Evolutionary conservation across 345 rosid species (phyloP), one percentile per base, ranked within the genome.

Genomic region (Populus tremula): DNA sequence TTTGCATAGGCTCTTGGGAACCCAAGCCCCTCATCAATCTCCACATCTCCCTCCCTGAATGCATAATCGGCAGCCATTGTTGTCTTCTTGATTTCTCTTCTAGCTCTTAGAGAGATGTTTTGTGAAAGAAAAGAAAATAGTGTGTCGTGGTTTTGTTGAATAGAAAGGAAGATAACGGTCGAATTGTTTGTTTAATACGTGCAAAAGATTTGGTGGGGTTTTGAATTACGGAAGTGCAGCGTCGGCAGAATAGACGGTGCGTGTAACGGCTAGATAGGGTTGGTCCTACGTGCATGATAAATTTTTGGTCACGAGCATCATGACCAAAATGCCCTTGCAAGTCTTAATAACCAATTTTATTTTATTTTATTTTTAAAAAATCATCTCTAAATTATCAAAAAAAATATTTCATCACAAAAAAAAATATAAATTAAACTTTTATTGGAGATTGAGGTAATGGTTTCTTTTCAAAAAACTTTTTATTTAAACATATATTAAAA

Each of bases 1-100:
- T 84, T 91, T 0, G 92, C 92, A 61, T 87, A 93, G 45, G 97
- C 96, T 83, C 80, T 84, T 8, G 99, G 98, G 84, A 86, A 93
- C 6, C 98, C 98, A 4, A 89, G 87, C 70, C 91, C 85, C 74
- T 88, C 90, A 6, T 91, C 94, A 31, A 92, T 84, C 10, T 35
- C 85, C 81, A 89, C 65, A 47, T 96, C 97, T 23, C 88, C 90
- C 31, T 91, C 87, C 8, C 84, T 70, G 85, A 92, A 84, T 6
- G 74, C 71, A 36, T 69, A 82, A 41, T 86, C 85, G 6, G 59
- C 63, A 6, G 87, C 85, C 92, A 89, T 91, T 20, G 45, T 25
- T 50, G 20, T 8, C 13, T 6, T 38, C 45, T 45, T 65, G 77
- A 20, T 33, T 73, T 73, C 36, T 64, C 17, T 41, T 69, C 25